Evolutionary conservation across 108 stramenopile species (phyloP), one percentile per base, ranked within the genome.

Genomic region (Hondaea fermentalgiana): DNA sequence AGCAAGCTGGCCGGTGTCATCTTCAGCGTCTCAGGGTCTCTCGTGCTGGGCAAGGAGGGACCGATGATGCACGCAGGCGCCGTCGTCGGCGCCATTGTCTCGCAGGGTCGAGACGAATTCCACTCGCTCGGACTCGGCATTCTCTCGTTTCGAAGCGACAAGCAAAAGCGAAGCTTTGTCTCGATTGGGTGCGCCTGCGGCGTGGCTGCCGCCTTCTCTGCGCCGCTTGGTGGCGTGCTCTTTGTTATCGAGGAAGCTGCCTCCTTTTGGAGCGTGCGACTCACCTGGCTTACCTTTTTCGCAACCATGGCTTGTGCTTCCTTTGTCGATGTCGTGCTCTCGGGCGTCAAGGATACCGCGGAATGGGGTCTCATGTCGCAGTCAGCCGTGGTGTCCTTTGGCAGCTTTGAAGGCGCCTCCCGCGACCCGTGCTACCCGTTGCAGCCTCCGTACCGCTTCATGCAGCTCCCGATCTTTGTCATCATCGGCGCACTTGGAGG

Each of bases 21-120:
- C 21, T 98, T 98, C 76, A 93, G 95, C 25, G 98, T 98, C 12
- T 95, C 96, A 5, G 96, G 95, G 21, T 97, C 97, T 6, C 91
- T 99, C 53, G 98, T 98, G 3, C 96, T 97, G 21, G 99, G 99
- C 76, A 98, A 98, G 91, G 99, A 99, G 91, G 99, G 98, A 4
- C 89, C 89, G 29, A 89, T 89, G 89, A 89, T 89, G 57, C 89
- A 89, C 92, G 91, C 83, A 23, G 93, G 94, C 16, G 91, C 93
- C 21, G 89, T 93, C 72, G 60, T 93, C 5, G 93, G 91, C 3
- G 93, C 93, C 0, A 92, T 89, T 4, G 55, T 93, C 44, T 92
- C 91, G 23, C 92, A 93, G 89, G 92, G 92, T n/a, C 76, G 76
- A 12, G 76, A 83, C 45, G 60, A 89, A 45, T 60, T 43, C 29